phyloP scores from a whole-genome alignment of 345 rosid species.

The Eucalyptus grandis region DNA sequence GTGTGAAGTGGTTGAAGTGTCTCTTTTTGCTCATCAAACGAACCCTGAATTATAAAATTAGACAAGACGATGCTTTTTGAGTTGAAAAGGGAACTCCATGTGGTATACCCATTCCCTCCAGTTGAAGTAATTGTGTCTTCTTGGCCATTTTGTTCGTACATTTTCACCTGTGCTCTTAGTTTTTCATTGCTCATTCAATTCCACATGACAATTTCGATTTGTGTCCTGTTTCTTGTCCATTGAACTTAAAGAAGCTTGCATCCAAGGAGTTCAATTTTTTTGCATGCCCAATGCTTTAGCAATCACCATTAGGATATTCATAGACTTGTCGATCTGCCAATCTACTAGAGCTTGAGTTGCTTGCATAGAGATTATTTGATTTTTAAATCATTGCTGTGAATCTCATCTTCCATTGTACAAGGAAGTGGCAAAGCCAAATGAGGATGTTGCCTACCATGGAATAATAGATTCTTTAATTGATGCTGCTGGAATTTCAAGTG shows the following conservation, averaged over 20 bases:
- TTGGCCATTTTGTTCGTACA: not conserved
- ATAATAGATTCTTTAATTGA: not conserved
- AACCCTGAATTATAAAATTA: not conserved
- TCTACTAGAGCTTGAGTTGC: not conserved
- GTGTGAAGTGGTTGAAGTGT: not conserved
- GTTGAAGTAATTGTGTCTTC: not conserved
- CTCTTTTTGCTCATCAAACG: not conserved
- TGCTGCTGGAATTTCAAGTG: not conserved
- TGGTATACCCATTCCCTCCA: not conserved
- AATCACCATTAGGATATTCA: not conserved
- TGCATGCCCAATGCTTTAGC: not conserved
- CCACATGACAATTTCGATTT: not conserved
- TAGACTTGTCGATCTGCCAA: not conserved
- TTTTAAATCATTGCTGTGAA: not conserved
- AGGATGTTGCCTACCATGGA: not conserved
- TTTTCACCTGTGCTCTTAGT: not conserved
- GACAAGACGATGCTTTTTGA: not conserved
- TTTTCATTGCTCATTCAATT: not conserved
- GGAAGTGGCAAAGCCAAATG: not conserved
- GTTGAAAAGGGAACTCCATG: not conserved
- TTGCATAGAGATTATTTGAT: not conserved
- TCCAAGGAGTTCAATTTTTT: not conserved
- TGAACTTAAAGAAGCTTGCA: not conserved
- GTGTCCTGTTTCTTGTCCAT: not conserved
- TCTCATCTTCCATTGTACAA: not conserved